Evolutionary conservation across 306 rosid species (phyloP).

Genomic region (Medicago truncatula): DNA sequence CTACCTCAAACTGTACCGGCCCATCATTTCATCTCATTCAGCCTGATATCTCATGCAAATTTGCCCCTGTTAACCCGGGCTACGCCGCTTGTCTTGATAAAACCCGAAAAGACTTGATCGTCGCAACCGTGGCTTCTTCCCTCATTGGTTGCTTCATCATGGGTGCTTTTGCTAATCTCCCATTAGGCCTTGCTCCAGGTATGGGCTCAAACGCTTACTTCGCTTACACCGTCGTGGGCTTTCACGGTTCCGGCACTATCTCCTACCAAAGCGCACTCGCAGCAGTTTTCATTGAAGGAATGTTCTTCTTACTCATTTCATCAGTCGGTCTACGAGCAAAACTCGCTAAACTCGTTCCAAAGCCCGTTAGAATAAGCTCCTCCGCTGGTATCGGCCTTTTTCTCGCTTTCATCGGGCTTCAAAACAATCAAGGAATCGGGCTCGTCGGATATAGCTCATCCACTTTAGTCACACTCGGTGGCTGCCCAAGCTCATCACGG

Average conservation of each 20-base stretch:
- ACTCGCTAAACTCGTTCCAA: constrained; percentile 83
- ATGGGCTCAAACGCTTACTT: constrained; percentile 98
- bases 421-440: constrained; percentile 85
- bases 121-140: constrained; percentile 85
- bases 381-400: constrained; percentile 98
- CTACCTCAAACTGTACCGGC: constrained; percentile 57
- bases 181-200: constrained; percentile 91
- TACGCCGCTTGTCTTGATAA: constrained; percentile 70
- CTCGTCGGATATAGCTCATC: constrained; percentile 77
- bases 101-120: constrained; percentile 80
- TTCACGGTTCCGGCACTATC: constrained; percentile 89
- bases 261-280: constrained; percentile 85
- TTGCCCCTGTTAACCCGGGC: constrained; percentile 89
- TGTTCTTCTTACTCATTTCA: constrained; percentile 66
- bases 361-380: constrained; percentile 93
- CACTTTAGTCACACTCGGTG: constrained; percentile 74
- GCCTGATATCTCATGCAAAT: constrained; percentile 70
- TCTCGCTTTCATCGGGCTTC: constrained; percentile 89
- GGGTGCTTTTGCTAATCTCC: constrained; percentile 94
- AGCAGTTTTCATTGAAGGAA: constrained; percentile 86
- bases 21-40: constrained; percentile 51
- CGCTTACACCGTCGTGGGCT: constrained; percentile 97
- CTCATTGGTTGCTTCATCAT: constrained; percentile 85
- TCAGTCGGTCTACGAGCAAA: constrained; percentile 79
- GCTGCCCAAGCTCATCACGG: constrained; percentile 68